These are phyloP conservation scores for Rubia balearica DNA, from an alignment of 305 asterid genomes.

Conservation along the genomic window DNA sequence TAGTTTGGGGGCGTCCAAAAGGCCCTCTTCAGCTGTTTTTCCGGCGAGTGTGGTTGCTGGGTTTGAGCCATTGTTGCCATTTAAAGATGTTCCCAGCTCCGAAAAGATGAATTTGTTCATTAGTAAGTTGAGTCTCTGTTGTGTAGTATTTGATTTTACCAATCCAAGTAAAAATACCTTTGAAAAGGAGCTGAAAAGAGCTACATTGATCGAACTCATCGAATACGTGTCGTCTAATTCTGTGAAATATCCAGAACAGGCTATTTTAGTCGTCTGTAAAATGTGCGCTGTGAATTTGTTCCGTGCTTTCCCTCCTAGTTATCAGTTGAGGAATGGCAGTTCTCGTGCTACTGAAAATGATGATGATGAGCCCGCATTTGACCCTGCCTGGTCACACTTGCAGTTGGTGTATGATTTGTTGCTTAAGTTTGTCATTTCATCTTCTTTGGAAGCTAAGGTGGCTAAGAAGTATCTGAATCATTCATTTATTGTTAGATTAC, in stretches of 20 bases:
- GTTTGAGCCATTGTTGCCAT: constrained; percentile 65
- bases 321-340: constrained; percentile 22
- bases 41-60: constrained; percentile 60
- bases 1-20: constrained; percentile 35
- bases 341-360: constrained; percentile 40
- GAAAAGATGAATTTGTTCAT: constrained; percentile 71
- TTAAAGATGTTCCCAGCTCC: constrained; percentile 60
- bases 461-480: constrained; percentile 73
- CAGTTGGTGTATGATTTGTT: constrained; percentile 73
- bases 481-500: constrained; percentile 47
- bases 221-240: constrained; percentile 62
- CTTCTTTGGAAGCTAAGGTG: constrained; percentile 56
- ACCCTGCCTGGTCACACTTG: constrained; percentile 81
- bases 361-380: constrained; percentile 62
- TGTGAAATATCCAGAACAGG: constrained; percentile 53
- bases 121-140: constrained; percentile 78
- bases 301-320: constrained; percentile 58
- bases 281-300: constrained; percentile 77
- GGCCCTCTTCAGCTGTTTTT: constrained; percentile 68
- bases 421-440: constrained; percentile 58
- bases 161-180: constrained; percentile 45
- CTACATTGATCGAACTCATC: constrained; percentile 65
- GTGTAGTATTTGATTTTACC: constrained; percentile 66
- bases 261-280: constrained; percentile 65
- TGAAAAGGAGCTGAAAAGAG: constrained; percentile 63